phyloP scores from a whole-genome alignment of 345 rosid genomes.

The Trapa incisa region DNA sequence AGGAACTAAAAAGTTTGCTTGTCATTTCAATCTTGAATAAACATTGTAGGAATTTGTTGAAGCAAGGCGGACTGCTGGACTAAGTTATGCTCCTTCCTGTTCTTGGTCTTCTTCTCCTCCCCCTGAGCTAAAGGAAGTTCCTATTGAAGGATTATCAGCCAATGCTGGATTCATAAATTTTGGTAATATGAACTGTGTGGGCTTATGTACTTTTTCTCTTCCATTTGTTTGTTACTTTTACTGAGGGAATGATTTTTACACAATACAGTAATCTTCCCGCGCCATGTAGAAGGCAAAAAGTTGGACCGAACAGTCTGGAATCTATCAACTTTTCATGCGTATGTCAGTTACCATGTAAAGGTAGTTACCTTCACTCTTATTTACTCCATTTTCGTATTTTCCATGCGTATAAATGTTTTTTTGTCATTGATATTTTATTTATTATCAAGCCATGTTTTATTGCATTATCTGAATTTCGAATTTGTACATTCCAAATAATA shows the following conservation, averaged over 20 bases:
- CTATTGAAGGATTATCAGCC: conserved; percentile 58
- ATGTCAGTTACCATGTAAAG: conserved; percentile 95
- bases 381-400: neutral
- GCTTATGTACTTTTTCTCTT: neutral
- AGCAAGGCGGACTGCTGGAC: conserved; percentile 72
- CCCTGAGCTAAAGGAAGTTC: conserved; percentile 51
- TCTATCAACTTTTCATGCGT: conserved; percentile 84
- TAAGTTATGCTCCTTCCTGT: conserved; percentile 77
- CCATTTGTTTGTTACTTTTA: conserved; percentile 8
- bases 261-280: conserved; percentile 64
- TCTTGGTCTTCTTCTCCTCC: conserved; percentile 77
- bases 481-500: too few relatives aligned
- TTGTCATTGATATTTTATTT: too few relatives aligned
- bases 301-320: conserved; percentile 84
- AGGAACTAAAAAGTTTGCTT: neutral
- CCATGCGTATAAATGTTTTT: too few relatives aligned
- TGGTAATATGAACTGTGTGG: conserved; percentile 31
- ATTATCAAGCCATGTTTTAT: too few relatives aligned
- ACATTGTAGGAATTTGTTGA: conserved; percentile 71
- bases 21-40: neutral
- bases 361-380: conserved; percentile 22
- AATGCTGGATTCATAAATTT: conserved; percentile 96
- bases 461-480: too few relatives aligned
- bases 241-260: conserved; percentile 6
- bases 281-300: conserved; percentile 82